A percentile compares a stretch with the other conserved stretches of the same genome.
These are phyloP conservation scores for Cystobasidiaceae sp. DNA, from an alignment of 1,284 basidiomycete species.

Conservation along the genomic window DNA sequence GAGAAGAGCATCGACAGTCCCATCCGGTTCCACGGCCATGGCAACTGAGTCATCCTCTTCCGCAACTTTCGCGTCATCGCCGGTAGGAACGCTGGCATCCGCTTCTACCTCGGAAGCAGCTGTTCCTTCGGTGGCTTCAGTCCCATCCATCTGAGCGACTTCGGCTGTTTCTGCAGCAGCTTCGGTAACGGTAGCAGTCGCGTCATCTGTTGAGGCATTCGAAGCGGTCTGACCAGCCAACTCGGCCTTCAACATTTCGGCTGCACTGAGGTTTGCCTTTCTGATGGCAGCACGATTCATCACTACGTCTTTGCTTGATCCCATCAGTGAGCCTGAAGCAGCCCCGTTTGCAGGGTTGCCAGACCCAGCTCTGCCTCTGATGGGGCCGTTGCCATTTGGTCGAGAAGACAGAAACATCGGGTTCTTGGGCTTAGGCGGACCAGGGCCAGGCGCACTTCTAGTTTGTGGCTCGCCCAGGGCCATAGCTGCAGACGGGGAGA, in stretches of 20 bases:
- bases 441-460: background rate
- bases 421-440: conserved; percentile 26
- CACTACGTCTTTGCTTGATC: conserved; percentile 65
- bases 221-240: conserved; percentile 57
- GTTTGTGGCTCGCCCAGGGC: conserved; percentile 3
- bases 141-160: background rate
- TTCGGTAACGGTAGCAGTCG: conserved; percentile 31
- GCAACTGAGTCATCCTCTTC: conserved; percentile 9
- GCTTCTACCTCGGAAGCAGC: conserved; percentile 34
- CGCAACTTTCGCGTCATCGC: conserved; percentile 42
- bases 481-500: background rate
- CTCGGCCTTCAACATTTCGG: conserved; percentile 87
- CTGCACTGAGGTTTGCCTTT: conserved; percentile 93
- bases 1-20: conserved; percentile 11
- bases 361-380: conserved; percentile 8
- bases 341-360: background rate
- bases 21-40: conserved; percentile 22
- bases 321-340: conserved; percentile 9
- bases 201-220: conserved; percentile 20
- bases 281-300: conserved; percentile 81
- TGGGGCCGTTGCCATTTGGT: conserved; percentile 14
- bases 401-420: conserved; percentile 28
- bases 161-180: conserved; percentile 13
- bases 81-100: conserved; percentile 51
- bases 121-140: background rate